A percentile compares a stretch with the other conserved stretches of the same genome.
Evolutionary conservation across 2,329 filamentous ascomycete species (phyloP).

Genomic region (Aspergillus fumigatiaffinis): DNA sequence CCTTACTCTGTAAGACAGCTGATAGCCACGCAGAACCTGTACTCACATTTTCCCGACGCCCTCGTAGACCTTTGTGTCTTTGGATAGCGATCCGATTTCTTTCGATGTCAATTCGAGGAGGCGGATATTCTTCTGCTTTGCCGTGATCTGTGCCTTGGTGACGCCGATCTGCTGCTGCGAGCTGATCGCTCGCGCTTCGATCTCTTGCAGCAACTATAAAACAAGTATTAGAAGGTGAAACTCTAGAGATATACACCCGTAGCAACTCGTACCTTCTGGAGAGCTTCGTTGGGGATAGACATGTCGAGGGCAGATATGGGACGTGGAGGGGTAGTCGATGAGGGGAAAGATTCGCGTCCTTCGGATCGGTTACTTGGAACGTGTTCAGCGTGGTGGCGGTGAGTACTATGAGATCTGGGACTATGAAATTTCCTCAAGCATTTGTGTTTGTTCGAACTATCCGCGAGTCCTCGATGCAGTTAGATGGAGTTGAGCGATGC

Average conservation of each 20-base stretch:
- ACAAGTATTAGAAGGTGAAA: constrained; percentile 12
- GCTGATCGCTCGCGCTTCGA: constrained; percentile 80
- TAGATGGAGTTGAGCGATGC: background rate
- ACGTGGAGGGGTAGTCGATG: constrained; percentile 4
- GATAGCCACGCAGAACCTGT: background rate
- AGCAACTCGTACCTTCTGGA: constrained; percentile 70
- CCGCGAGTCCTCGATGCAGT: background rate
- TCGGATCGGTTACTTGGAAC: background rate
- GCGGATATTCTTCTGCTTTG: constrained; percentile 84
- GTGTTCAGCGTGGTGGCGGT: background rate
- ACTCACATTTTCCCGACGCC: constrained; percentile 94
- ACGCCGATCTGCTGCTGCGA: constrained; percentile 90
- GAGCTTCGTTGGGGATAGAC: constrained; percentile 89
- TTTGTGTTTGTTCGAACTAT: background rate
- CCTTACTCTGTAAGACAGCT: background rate
- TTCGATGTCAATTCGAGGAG: constrained; percentile 81
- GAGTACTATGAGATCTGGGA: background rate
- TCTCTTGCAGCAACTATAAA: constrained; percentile 79
- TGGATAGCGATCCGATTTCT: constrained; percentile 73
- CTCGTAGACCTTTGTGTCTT: constrained; percentile 80
- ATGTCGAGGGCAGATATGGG: constrained; percentile 49
- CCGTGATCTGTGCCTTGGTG: constrained; percentile 75
- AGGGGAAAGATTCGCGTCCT: background rate
- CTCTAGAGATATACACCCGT: background rate
- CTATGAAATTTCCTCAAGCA: background rate